Conservation (phyloP, 2,329 filamentous ascomycete species). For the Pseudogymnoascus sp. region DNA sequence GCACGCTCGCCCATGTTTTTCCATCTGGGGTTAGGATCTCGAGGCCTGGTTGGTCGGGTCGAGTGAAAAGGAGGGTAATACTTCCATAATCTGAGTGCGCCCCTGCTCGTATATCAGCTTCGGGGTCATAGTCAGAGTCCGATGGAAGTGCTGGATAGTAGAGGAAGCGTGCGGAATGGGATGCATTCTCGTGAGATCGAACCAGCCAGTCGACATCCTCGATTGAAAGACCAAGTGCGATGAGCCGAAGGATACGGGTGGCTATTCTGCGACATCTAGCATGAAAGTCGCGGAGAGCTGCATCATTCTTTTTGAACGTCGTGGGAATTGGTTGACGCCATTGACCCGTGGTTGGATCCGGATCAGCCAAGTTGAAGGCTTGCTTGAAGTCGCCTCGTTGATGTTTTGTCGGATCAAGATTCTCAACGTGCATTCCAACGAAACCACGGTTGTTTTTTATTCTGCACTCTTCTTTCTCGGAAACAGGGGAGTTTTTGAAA, state of each 20-base stretch:
- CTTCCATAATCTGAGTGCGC: conserved; percentile 78
- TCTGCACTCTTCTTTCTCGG: not conserved
- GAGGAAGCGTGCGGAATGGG: conserved; percentile 47
- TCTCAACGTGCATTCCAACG: conserved; percentile 46
- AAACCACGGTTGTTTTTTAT: conserved; percentile 49
- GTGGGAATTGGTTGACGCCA: conserved; percentile 35
- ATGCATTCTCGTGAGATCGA: conserved; percentile 41
- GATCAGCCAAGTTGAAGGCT: not conserved
- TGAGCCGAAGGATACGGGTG: conserved; percentile 62
- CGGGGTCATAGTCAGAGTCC: conserved; percentile 37
- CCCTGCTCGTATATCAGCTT: conserved; percentile 70
- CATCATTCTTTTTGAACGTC: conserved; percentile 34
- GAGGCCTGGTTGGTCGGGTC: conserved; percentile 74
- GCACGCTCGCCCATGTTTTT: conserved; percentile 54
- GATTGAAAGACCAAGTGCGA: conserved; percentile 69
- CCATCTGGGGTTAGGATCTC: conserved; percentile 61
- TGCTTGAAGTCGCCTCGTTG: not conserved
- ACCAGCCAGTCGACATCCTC: conserved; percentile 39
- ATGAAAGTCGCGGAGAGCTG: conserved; percentile 58
- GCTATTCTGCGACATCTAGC: conserved; percentile 65
- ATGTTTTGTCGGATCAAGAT: not conserved
- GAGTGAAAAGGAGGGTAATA: conserved; percentile 72
- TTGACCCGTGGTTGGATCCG: conserved; percentile 42
- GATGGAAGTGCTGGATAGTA: conserved; percentile 54
- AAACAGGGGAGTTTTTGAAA: not conserved